Evolutionary conservation across 257 asterid genomes (phyloP), one percentile per base, ranked within the genome.

Genomic region (Capsicum baccatum): DNA sequence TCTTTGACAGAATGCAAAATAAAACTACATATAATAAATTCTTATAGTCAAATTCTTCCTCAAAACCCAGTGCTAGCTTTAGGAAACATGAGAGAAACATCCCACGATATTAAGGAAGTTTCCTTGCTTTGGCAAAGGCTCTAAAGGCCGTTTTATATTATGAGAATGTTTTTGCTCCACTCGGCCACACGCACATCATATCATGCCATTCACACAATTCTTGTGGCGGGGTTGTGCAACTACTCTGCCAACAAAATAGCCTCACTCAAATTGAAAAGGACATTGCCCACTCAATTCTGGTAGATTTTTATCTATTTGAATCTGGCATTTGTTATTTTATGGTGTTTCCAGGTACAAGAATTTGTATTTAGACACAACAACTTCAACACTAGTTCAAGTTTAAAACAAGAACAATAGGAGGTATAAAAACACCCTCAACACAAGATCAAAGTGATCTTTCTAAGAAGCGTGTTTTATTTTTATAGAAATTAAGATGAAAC

Each of bases 41-140:
- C 2, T 39, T 39, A 39, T 39, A 4, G 5, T 39, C 44, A 4
- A 39, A 39, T 4, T 39, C 33, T 39, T 39, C 44, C 44, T 39
- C 44, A 39, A 39, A 39, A 3, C 44, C 44, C 6, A 39, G 33
- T 26, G 33, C 33, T 26, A 39, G 44, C 5, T 39, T 39, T 3
- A 39, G 5, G 44, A 39, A 39, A 39, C 44, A 39, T 39, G 44
- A 39, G 44, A 39, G n/a, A 48, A 48, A 48, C 60, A 73, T 13
- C 37, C 44, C 44, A 73, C 17, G 44, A 12, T 74, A 52, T 74
- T 10, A 74, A 39, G 60, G 80, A 74, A 74, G 60, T 39, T 74
- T 74, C 60, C 60, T 48, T 50, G 19, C 21, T 48, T 48, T 48
- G 80, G 60, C 60, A 48, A 47, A 71, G 35, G 39, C 10, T 4